Base-by-base conservation (phyloP, 2,329 filamentous ascomycete species). In the Beauveria sp. region DNA sequence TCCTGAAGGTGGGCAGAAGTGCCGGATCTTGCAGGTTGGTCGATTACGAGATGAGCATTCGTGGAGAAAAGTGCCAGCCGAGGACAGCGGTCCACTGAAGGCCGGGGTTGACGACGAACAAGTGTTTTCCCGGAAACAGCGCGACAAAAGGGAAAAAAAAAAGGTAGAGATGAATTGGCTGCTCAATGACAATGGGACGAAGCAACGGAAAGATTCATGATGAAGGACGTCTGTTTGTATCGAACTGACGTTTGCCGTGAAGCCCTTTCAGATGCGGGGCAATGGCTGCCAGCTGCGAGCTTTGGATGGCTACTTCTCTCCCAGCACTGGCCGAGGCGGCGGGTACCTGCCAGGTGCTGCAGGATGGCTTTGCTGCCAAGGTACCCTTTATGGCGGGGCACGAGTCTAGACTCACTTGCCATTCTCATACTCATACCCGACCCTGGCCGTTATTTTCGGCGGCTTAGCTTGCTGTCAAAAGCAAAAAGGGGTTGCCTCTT, bases 21-120 rank as follows among this genome's bases (percentile, higher is more conserved):
- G 26, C n/a, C 7, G 14, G 38, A 51, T 60, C 57, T 43, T 45
- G 57, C n/a, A 24, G 24, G 31, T 52, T 12, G 16, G 46, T 50
- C 45, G 56, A 59, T 59, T 59, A 51, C 46, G 56, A 59, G 56
- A 59, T 59, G 34, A 43, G 56, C 51, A 50, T 43, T 5, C 56
- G 56, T 59, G 56, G 56, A 51, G 34, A 48, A 46, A 20, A 34
- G 24, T 8, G 48, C 16, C 48, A 31, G 45, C 22, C 34, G 1
- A 38, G 34, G 49, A 20, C 34, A 48, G 24, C n/a, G 53, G 42
- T 34, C 42, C 53, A 56, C 42, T 38, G 42, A 28, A 31, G 45
- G 42, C 12, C 18, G n/a, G n/a, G 28, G 26, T 34, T 28, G 18
- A 34, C 26, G 49, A 38, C 49, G 24, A 38, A 50, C 14, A 50